A percentile compares a stretch with the other conserved stretches of the same genome.
phyloP scores from a whole-genome alignment of 2,329 filamentous ascomycete species.

The Xylariaceae sp. region DNA sequence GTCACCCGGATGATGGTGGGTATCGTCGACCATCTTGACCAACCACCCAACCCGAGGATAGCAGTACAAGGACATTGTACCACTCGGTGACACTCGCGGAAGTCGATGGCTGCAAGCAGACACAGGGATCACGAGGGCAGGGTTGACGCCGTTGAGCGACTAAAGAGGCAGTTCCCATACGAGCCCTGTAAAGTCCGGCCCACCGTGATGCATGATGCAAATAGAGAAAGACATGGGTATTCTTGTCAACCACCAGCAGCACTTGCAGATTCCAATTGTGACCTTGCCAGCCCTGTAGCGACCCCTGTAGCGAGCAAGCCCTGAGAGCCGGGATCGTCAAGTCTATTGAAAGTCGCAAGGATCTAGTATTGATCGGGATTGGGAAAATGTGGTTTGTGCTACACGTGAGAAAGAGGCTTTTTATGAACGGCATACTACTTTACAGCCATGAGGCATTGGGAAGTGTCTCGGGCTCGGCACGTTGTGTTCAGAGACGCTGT shows the following conservation, averaged over 20 bases:
- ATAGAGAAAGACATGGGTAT: constrained; percentile 19
- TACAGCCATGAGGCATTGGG: constrained; percentile 14
- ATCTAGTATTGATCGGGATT: constrained; percentile 26
- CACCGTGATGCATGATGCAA: constrained; percentile 30
- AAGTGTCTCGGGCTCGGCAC: constrained; percentile 25
- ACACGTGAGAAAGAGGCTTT: constrained; percentile 13
- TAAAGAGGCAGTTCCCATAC: constrained; percentile 34
- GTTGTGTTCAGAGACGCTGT: constrained; percentile 29
- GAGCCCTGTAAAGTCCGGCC: constrained; percentile 37
- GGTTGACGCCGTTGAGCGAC: constrained; percentile 29
- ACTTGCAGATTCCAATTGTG: constrained; percentile 31
- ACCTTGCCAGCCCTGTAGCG: constrained; percentile 33
- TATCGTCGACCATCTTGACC: constrained; percentile 28
- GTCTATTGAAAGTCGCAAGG: constrained; percentile 33
- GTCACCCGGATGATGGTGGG: constrained; percentile 33
- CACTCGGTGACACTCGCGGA: constrained; percentile 39
- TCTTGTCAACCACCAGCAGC: constrained; percentile 24
- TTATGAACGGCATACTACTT: constrained; percentile 8
- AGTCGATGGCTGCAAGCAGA: constrained; percentile 35
- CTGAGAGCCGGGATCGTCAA: constrained; percentile 22
- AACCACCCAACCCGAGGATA: constrained; percentile 36
- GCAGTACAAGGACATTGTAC: constrained; percentile 37
- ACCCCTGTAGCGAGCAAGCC: constrained; percentile 27
- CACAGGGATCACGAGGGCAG: constrained; percentile 29
- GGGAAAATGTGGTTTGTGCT: constrained; percentile 25